Evolutionary conservation across 2,329 filamentous ascomycete species (phyloP), one percentile per base, ranked within the genome.

Genomic region (Fusarium acutatum): DNA sequence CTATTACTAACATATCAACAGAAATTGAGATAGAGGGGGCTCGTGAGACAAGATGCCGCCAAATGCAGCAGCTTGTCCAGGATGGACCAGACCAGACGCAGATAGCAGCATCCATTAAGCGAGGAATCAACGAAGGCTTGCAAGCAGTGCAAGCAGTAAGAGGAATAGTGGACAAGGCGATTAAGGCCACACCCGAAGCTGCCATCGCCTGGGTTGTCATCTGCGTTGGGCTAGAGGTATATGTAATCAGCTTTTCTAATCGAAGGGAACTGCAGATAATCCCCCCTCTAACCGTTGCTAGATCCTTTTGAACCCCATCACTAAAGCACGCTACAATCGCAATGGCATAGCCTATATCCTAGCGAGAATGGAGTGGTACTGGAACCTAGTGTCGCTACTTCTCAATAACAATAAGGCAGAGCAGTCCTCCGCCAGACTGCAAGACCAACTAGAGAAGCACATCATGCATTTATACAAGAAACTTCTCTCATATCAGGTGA

Each of bases 331-430:
- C 14, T 7, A 54, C 6, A 83, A 83, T 41, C 78, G 77, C 5
- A 58, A 79, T 14, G 81, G 81, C 22, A 79, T 85, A 30, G 34
- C 64, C 11, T 77, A 84, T 47, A 79, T 85, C 46, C 34, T 82
- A 24, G 75, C 72, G 8, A 78, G 79, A 54, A 84, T 84, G 78
- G 74, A 83, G 5, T 84, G 79, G 81, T 84, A 84, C 69, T 82
- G 77, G 71, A 72, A 75, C 30, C 67, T 84, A 30, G 76, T 77
- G 18, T 60, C 58, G n/a, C 75, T 79, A 6, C 73, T 83, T 10
- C 74, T 82, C 22, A 64, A 79, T 13, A 59, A 67, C 67, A 65
- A 78, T 14, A 64, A 35, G 37, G 64, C 53, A 26, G 60, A 54
- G 24, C 37, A 81, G 26, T 54, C 41, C 7, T 34, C 20, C 6